Percentiles rank a stretch among this genome's conserved stretches.
These are phyloP conservation scores for Heliocybe sulcata DNA, from an alignment of 1,284 basidiomycete genomes.

Conservation along the genomic window DNA sequence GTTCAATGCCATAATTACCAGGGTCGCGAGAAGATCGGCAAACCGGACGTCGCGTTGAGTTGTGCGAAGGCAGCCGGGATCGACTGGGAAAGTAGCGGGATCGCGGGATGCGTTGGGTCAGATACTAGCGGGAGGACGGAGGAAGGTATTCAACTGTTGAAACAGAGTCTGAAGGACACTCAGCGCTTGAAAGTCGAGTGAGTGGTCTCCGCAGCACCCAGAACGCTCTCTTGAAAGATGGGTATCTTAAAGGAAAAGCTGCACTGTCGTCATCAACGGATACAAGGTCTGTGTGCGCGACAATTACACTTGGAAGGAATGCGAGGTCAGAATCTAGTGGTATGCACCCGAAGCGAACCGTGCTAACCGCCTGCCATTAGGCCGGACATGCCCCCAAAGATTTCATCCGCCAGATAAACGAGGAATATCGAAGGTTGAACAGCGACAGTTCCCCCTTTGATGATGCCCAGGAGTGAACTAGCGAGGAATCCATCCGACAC, in stretches of 20 bases:
- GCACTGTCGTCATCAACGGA: slow-evolving; percentile 73
- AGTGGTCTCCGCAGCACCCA: slow-evolving; percentile 15
- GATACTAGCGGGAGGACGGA: slow-evolving; percentile 48
- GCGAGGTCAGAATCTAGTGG: slow-evolving; percentile 72
- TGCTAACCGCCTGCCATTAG: slow-evolving; percentile 28
- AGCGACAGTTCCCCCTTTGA: slow-evolving; percentile 6
- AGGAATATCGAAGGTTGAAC: slow-evolving; percentile 65
- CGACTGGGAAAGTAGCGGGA: slow-evolving; percentile 59
- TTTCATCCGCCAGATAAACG: slow-evolving; percentile 74
- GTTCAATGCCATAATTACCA: slow-evolving; percentile 72
- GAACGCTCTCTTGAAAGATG: neutral
- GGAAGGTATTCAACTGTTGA: slow-evolving; percentile 57
- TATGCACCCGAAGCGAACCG: no score
- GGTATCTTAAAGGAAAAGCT: slow-evolving; percentile 56
- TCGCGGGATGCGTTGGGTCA: slow-evolving; percentile 49
- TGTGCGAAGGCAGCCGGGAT: slow-evolving; percentile 61
- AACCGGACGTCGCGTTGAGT: slow-evolving; percentile 51
- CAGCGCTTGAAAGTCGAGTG: slow-evolving; percentile 49
- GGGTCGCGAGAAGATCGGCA: slow-evolving; percentile 59
- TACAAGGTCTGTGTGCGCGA: slow-evolving; percentile 72
- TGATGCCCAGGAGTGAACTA: neutral
- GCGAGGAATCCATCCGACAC: slow-evolving; percentile 6
- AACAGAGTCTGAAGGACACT: slow-evolving; percentile 47
- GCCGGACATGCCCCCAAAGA: slow-evolving; percentile 68
- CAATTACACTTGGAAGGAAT: slow-evolving; percentile 65